Conservation (phyloP, 192 early-diverging fungal species). For the Paraglomus occultum region DNA sequence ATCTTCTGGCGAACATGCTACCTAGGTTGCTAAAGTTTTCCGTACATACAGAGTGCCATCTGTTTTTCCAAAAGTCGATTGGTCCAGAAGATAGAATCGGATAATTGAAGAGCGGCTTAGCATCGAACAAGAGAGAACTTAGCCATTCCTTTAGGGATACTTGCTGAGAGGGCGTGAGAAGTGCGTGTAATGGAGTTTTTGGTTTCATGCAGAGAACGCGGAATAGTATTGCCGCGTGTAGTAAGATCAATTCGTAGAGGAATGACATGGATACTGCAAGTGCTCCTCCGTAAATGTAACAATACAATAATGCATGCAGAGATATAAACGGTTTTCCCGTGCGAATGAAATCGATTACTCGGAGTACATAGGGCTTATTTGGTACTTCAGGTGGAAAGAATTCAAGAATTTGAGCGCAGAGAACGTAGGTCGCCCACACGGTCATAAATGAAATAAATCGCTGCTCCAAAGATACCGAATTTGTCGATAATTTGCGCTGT, state of each 20-base stretch:
- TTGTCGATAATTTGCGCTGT: too few species aligned
- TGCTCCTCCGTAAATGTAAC: background rate
- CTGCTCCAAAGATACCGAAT: too few species aligned
- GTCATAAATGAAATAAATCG: too few species aligned
- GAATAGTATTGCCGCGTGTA: background rate
- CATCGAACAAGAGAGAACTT: conserved; percentile 6
- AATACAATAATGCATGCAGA: conserved; percentile 1
- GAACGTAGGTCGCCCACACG: too few species aligned
- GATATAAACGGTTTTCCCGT: background rate
- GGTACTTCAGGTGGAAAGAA: background rate
- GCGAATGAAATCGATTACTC: conserved; percentile 9
- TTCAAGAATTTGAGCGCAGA: background rate
- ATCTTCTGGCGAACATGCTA: background rate
- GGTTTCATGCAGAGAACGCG: background rate
- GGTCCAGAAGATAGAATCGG: background rate
- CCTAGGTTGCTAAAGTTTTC: conserved; percentile 10
- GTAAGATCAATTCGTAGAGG: background rate
- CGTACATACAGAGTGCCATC: background rate
- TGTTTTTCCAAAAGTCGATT: conserved; percentile 11
- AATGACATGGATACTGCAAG: background rate
- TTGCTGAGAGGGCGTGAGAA: background rate
- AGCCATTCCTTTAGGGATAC: conserved; percentile 4
- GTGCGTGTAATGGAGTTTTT: background rate
- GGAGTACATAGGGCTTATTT: background rate
- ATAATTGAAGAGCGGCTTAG: background rate